Conservation (phyloP, 164 flowering plant species). For the Vitis cinerea region DNA sequence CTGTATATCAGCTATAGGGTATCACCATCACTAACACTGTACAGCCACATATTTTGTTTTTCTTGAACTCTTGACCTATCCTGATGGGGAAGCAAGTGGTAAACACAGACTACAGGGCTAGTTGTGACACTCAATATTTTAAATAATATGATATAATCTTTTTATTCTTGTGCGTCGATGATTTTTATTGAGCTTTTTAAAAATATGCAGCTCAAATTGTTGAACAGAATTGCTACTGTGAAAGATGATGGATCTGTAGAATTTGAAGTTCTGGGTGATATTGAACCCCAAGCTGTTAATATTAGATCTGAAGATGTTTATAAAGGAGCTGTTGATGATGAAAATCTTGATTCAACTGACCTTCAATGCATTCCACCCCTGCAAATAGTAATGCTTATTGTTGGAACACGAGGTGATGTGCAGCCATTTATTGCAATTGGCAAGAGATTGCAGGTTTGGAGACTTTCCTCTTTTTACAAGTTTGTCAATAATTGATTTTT, state of each 20-base stretch:
- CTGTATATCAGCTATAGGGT: too few relatives aligned
- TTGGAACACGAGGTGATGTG: slow-evolving; percentile 98
- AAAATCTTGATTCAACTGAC: slow-evolving; percentile 54
- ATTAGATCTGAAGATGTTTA: slow-evolving; percentile 36
- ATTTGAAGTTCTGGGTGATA: slow-evolving; percentile 79
- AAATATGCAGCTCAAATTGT: slow-evolving; percentile 71
- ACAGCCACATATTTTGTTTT: background rate
- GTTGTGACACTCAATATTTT: background rate
- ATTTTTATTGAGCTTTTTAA: slow-evolving; percentile 13
- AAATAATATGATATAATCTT: background rate
- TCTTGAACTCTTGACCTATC: background rate
- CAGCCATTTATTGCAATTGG: slow-evolving; percentile 97
- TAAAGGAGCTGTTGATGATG: slow-evolving; percentile 53
- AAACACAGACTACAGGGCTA: too few relatives aligned
- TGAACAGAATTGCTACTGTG: slow-evolving; percentile 95
- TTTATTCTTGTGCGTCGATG: background rate
- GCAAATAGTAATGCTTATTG: slow-evolving; percentile 93
- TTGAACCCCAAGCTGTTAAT: slow-evolving; percentile 42
- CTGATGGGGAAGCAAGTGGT: too few relatives aligned
- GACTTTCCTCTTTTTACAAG: slow-evolving; percentile 1
- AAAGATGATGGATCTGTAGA: slow-evolving; percentile 95
- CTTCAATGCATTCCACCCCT: slow-evolving; percentile 73
- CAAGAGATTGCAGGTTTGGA: slow-evolving; percentile 78
- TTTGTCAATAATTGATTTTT: slow-evolving; percentile 1
- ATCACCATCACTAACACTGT: too few relatives aligned